A percentile compares a stretch with the other conserved stretches of the same genome.
phyloP scores from a whole-genome alignment of 306 rosid genomes.

The Vigna radiata region DNA sequence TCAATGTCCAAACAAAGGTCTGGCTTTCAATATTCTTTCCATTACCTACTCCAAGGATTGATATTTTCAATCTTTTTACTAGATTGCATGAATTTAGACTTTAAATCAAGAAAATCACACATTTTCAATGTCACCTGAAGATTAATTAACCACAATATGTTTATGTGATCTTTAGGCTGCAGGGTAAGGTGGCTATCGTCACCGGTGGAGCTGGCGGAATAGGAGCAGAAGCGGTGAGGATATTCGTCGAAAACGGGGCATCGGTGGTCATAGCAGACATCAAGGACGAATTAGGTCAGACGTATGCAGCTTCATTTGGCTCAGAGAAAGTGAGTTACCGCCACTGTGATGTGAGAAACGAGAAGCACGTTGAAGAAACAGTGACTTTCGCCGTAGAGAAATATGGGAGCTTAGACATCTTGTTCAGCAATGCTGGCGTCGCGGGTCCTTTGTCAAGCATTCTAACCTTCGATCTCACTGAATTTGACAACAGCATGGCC shows the following conservation, averaged over 20 bases:
- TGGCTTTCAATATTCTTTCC: neutral
- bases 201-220: slow-evolving; percentile 80
- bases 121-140: too few species aligned
- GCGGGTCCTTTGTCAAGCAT: slow-evolving; percentile 56
- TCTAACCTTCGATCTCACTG: slow-evolving; percentile 60
- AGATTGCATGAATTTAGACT: too few species aligned
- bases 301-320: slow-evolving; percentile 56
- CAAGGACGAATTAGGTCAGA: slow-evolving; percentile 66
- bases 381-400: slow-evolving; percentile 56
- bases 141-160: too few species aligned
- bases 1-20: neutral
- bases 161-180: slow-evolving; percentile 52
- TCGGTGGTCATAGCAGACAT: slow-evolving; percentile 67
- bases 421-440: slow-evolving; percentile 81
- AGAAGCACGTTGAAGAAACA: slow-evolving; percentile 68
- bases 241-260: slow-evolving; percentile 68
- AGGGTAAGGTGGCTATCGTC: slow-evolving; percentile 76
- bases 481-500: slow-evolving; percentile 63
- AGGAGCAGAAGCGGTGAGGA: slow-evolving; percentile 63
- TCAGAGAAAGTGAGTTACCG: slow-evolving; percentile 52
- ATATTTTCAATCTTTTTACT: too few species aligned
- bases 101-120: too few species aligned
- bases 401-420: slow-evolving; percentile 62
- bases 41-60: too few species aligned
- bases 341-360: slow-evolving; percentile 78